A percentile compares a stretch with the other conserved stretches of the same genome.
Conservation (phyloP, 768 basidiomycete genomes). For the Xerocomellus intermedius region DNA sequence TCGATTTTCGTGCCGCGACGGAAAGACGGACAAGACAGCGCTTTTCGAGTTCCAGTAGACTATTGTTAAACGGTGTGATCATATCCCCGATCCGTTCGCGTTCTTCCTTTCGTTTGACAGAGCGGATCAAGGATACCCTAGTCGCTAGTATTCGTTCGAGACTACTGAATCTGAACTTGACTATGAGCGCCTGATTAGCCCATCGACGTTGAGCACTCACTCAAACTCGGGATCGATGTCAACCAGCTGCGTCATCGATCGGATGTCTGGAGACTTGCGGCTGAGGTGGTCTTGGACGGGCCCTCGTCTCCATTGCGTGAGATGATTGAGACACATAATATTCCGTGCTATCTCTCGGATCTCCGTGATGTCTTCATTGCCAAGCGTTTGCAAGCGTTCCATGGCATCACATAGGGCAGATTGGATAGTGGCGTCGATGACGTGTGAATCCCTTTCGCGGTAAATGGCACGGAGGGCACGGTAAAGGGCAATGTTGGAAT, state of each 20-base stretch:
- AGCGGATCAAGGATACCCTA: constrained; percentile 76
- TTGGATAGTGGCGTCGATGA: constrained; percentile 50
- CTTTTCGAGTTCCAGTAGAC: constrained; percentile 62
- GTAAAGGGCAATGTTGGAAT: constrained; percentile 65
- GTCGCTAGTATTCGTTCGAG: constrained; percentile 80
- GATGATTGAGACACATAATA: constrained; percentile 79
- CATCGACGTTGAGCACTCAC: constrained; percentile 43
- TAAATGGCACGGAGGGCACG: constrained; percentile 78
- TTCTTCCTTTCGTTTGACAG: constrained; percentile 65
- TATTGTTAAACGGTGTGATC: constrained; percentile 48
- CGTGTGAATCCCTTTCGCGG: constrained; percentile 60
- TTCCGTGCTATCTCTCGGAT: constrained; percentile 67
- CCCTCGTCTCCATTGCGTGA: constrained; percentile 58
- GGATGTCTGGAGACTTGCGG: constrained; percentile 33
- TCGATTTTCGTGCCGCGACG: constrained; percentile 62
- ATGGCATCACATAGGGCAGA: constrained; percentile 58
- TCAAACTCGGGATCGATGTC: constrained; percentile 58
- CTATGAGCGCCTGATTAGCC: constrained; percentile 6
- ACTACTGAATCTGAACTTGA: constrained; percentile 58
- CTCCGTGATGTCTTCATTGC: constrained; percentile 77
- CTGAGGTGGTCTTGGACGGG: constrained; percentile 29
- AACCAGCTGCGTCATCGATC: constrained; percentile 43
- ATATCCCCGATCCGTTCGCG: constrained; percentile 75
- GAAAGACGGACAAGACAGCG: constrained; percentile 70
- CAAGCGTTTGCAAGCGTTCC: constrained; percentile 58